These are phyloP conservation scores for Pulveroboletus sp. DNA, from an alignment of 768 basidiomycete species.

Conservation along the genomic window DNA sequence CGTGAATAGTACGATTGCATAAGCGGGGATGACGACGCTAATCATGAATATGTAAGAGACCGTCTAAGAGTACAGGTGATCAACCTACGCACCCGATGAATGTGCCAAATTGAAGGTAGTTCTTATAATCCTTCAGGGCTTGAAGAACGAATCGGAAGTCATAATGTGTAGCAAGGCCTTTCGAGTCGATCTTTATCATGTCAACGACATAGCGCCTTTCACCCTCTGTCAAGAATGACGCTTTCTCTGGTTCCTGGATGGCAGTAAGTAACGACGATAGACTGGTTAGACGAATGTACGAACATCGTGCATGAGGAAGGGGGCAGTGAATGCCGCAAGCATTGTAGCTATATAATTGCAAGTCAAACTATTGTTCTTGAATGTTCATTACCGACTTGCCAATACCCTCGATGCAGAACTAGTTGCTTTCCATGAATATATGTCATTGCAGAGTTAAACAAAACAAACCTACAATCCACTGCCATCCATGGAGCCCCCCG, in stretches of 20 bases:
- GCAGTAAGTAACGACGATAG: background rate
- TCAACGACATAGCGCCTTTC: slow-evolving; percentile 40
- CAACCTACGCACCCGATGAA: slow-evolving; percentile 35
- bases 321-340: slow-evolving; percentile 19
- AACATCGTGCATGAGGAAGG: slow-evolving; percentile 52
- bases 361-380: background rate
- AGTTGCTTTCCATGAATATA: slow-evolving; percentile 1
- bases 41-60: background rate
- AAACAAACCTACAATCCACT: slow-evolving; percentile 33
- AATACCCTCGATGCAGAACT: slow-evolving; percentile 32
- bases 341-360: slow-evolving; percentile 5
- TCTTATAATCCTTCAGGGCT: slow-evolving; percentile 44
- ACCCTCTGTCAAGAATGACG: slow-evolving; percentile 27
- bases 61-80: background rate
- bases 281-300: slow-evolving; percentile 10
- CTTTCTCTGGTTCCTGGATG: slow-evolving; percentile 10
- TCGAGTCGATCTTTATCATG: slow-evolving; percentile 41
- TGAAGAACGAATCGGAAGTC: slow-evolving; percentile 44
- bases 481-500: slow-evolving; percentile 35
- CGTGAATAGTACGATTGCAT: slow-evolving; percentile 43
- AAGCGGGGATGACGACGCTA: slow-evolving; percentile 42
- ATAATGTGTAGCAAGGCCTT: slow-evolving; percentile 43
- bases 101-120: slow-evolving; percentile 27
- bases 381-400: slow-evolving; percentile 5
- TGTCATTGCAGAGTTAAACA: background rate